Evolutionary conservation across 768 basidiomycete genomes (phyloP).

Genomic region (Auriscalpium vulgare): DNA sequence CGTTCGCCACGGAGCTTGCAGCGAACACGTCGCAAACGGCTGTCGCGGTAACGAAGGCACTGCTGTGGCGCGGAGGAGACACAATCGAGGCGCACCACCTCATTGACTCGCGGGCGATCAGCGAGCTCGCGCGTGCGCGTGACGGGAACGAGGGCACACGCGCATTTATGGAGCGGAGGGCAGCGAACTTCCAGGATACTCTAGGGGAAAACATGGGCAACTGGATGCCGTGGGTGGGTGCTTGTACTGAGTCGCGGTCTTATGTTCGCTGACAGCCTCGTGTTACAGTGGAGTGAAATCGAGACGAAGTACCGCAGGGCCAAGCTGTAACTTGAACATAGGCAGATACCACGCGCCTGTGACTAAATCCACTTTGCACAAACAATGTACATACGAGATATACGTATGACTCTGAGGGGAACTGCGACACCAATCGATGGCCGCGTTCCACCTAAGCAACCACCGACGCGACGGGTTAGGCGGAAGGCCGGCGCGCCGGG

Average conservation of each 20-base stretch:
- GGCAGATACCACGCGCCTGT: too few relatives aligned
- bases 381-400: too few relatives aligned
- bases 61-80: conserved; percentile 42
- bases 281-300: neutral
- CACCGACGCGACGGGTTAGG: too few relatives aligned
- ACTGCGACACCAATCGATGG: too few relatives aligned
- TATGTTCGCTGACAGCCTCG: too few relatives aligned
- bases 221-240: conserved; percentile 47
- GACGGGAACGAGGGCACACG: conserved; percentile 41
- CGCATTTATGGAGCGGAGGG: conserved; percentile 41
- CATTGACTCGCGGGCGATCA: conserved; percentile 42
- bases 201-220: conserved; percentile 31
- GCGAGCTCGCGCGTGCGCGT: conserved; percentile 27
- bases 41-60: conserved; percentile 42
- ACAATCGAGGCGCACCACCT: conserved; percentile 48
- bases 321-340: neutral
- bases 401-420: too few relatives aligned
- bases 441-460: too few relatives aligned
- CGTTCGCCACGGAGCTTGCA: conserved; percentile 44
- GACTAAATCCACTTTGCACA: too few relatives aligned
- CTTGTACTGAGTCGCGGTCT: neutral
- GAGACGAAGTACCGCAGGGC: neutral
- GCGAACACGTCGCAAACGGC: conserved; percentile 43
- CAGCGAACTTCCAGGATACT: conserved; percentile 37
- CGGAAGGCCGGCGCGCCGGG: too few relatives aligned